Evolutionary conservation across 192 early-diverging fungal genomes (phyloP), one percentile per base, ranked within the genome.

Genomic region (Rhizoclosmatium sp.): DNA sequence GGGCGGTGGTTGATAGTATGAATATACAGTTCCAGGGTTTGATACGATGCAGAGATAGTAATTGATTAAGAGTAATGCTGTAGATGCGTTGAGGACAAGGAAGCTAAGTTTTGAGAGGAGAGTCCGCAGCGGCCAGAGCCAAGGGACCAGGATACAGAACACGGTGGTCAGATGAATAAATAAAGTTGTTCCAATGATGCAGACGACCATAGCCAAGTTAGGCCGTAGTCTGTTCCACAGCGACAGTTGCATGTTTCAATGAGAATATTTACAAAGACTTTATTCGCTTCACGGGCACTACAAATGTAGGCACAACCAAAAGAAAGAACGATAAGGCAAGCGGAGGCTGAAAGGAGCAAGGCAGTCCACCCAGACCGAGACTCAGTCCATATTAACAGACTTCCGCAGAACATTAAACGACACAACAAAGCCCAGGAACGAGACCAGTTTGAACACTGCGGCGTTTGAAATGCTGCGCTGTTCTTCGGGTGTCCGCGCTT

Each of bases 51-150:
- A n/a, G 19, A 77, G 51, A 58, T 48, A 48, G 48, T 77, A 77
- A 47, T 68, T 77, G 48, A 65, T 3, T 7, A 77, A 9, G 7
- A 68, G 3, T 2, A 67, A 16, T 4, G 44, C 73, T 42, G 47
- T 21, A 41, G 44, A 47, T 7, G 10, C 45, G 46, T 67, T 56
- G 65, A 67, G 41, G 45, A 56, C 47, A 3, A 47, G 2, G 51
- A 77, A 41, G 2, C n/a, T 12, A 10, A 95, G 81, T 2, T 88
- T 87, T 0, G 87, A 88, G 40, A 92, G 86, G 66, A 85, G 78
- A 81, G 94, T 92, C 81, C 79, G 81, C 39, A 91, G 9, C 2
- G 64, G 65, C 10, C 14, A 23, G 9, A 56, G 64, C 75, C 48
- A 67, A 3, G 73, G 70, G 21, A 72, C 46, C 59, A 61, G 3